phyloP scores from a whole-genome alignment of 768 basidiomycete genomes.

The Lactarius akahatsu region DNA sequence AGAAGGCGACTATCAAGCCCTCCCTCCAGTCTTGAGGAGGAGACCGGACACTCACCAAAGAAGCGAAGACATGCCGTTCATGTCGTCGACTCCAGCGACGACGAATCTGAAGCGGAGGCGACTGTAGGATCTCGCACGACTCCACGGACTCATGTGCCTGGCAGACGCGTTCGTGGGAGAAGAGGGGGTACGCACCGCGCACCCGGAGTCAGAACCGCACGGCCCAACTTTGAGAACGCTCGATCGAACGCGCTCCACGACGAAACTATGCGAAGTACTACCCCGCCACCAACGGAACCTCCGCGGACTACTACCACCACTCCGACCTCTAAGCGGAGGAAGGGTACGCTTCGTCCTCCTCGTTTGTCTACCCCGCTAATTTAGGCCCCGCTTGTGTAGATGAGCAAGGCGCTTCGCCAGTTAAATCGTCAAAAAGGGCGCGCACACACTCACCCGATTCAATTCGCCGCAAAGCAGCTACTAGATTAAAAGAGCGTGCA shows the following conservation, averaged over 20 bases:
- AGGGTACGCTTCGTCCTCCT: slow-evolving; percentile 8
- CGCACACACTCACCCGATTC: slow-evolving; percentile 50
- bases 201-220: background rate
- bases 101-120: slow-evolving; percentile 51
- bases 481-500: slow-evolving; percentile 42
- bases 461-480: slow-evolving; percentile 41
- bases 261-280: slow-evolving; percentile 17
- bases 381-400: background rate
- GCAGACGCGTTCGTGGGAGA: slow-evolving; percentile 24
- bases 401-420: slow-evolving; percentile 8
- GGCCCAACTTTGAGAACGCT: background rate
- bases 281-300: slow-evolving; percentile 13
- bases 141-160: slow-evolving; percentile 23
- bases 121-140: slow-evolving; percentile 37
- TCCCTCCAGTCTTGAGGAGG: slow-evolving; percentile 23
- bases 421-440: slow-evolving; percentile 44
- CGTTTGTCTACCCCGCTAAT: background rate
- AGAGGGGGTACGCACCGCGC: slow-evolving; percentile 4
- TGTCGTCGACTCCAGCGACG: slow-evolving; percentile 33
- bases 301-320: background rate
- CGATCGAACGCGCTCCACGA: background rate
- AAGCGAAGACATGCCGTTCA: slow-evolving; percentile 26
- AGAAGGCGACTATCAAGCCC: slow-evolving; percentile 25
- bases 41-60: slow-evolving; percentile 13
- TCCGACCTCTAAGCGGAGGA: slow-evolving; percentile 22